Conservation (phyloP, 495 filamentous ascomycete species). For the Xylaria grammica region DNA sequence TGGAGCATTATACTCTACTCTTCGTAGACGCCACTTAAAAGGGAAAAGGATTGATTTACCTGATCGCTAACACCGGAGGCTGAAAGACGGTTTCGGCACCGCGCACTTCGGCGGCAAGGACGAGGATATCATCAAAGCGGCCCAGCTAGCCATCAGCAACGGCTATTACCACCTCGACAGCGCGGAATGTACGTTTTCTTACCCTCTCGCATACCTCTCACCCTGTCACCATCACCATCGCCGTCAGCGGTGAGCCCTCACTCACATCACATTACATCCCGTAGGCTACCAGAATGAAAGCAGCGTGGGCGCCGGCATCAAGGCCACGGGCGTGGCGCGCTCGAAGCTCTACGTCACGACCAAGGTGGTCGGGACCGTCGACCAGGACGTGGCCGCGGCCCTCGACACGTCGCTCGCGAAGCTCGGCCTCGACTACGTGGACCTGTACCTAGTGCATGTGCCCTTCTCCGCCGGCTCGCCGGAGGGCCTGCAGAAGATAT, state of each 20-base stretch:
- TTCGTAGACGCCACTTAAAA: slow-evolving; percentile 6
- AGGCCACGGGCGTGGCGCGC: slow-evolving; percentile 67
- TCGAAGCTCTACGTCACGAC: slow-evolving; percentile 76
- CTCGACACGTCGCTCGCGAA: slow-evolving; percentile 74
- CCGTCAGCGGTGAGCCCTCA: neutral
- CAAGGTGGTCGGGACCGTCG: slow-evolving; percentile 64
- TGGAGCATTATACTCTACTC: too few relatives aligned
- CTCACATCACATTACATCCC: neutral
- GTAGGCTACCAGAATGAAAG: slow-evolving; percentile 77
- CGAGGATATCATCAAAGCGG: slow-evolving; percentile 59
- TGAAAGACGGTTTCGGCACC: slow-evolving; percentile 66
- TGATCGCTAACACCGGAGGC: too few relatives aligned
- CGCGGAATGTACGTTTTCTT: slow-evolving; percentile 61
- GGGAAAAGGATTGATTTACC: too few relatives aligned
- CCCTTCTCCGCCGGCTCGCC: slow-evolving; percentile 72
- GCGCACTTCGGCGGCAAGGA: slow-evolving; percentile 51
- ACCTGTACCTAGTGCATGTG: slow-evolving; percentile 82
- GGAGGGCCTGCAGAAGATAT: slow-evolving; percentile 70
- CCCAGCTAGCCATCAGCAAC: slow-evolving; percentile 67
- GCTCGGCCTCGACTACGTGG: slow-evolving; percentile 78
- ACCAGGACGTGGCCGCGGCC: slow-evolving; percentile 63
- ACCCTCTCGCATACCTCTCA: too few relatives aligned
- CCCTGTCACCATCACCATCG: neutral
- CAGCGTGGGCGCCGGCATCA: slow-evolving; percentile 75
- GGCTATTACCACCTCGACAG: slow-evolving; percentile 82